Conservation (phyloP, 805 yeast species). For the Suhomyces prunicola region DNA sequence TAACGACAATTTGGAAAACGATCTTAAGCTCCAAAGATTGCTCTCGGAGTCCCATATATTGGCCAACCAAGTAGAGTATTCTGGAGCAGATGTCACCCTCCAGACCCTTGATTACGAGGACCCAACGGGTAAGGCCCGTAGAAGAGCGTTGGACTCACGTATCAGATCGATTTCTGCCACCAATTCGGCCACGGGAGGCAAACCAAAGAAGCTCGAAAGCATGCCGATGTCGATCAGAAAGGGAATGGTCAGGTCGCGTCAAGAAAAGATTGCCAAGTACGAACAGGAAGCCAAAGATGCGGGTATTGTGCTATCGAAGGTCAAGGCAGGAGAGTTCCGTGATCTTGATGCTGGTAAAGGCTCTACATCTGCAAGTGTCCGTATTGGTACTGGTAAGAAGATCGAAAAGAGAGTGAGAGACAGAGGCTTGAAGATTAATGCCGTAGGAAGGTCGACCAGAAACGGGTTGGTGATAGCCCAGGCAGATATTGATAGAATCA, state of each 20-base stretch:
- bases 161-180: slow-evolving; percentile 41
- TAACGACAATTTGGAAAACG: slow-evolving; percentile 59
- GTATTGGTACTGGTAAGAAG: slow-evolving; percentile 48
- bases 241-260: slow-evolving; percentile 68
- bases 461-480: slow-evolving; percentile 74
- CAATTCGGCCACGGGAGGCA: slow-evolving; percentile 46
- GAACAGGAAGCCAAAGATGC: slow-evolving; percentile 84
- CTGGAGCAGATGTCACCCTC: slow-evolving; percentile 69
- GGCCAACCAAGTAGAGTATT: slow-evolving; percentile 39
- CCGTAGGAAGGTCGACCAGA: slow-evolving; percentile 73
- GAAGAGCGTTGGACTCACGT: slow-evolving; percentile 59
- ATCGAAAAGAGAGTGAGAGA: slow-evolving; percentile 50
- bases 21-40: slow-evolving; percentile 67
- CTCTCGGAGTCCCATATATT: slow-evolving; percentile 69
- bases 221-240: slow-evolving; percentile 89
- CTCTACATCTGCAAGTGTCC: slow-evolving; percentile 46
- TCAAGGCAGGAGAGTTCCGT: slow-evolving; percentile 64
- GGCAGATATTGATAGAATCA: slow-evolving; percentile 56
- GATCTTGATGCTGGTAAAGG: slow-evolving; percentile 53
- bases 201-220: slow-evolving; percentile 53
- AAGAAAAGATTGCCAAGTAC: slow-evolving; percentile 49
- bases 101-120: slow-evolving; percentile 59
- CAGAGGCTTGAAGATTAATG: slow-evolving; percentile 73
- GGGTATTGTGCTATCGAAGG: slow-evolving; percentile 80
- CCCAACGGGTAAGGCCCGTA: slow-evolving; percentile 67